Base-by-base conservation (phyloP, 768 basidiomycete genomes). In the Serendipita indica region DNA sequence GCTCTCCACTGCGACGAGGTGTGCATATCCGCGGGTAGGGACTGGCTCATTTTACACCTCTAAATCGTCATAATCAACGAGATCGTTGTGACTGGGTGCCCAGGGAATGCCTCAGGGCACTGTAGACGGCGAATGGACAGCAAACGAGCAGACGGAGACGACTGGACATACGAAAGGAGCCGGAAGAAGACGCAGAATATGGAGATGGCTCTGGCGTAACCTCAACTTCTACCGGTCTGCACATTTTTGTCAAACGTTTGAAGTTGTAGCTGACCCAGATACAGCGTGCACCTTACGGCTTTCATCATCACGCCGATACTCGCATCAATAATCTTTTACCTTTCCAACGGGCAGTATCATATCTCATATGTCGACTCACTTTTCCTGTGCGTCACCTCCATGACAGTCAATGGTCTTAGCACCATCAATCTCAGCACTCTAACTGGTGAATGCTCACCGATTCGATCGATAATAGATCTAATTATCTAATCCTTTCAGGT, bases 251-350 rank as follows among this genome's bases (percentile, higher is more conserved):
- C 22, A 69, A 82, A 45, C 75, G 77, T 67, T 82, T 83, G 82
- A 81, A 62, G 65, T 81, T n/a, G n/a, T n/a, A n/a, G n/a, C n/a
- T n/a, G n/a, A n/a, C n/a, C 52, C 43, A 52, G 43, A 14, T 10
- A 20, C 33, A 46, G 30, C 39, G 20, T 18, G 39, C 62, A n/a
- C 61, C 46, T 30, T 49, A 20, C 57, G 52, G 46, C 43, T 27
- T 57, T 28, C 64, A 83, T 80, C 3, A 77, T 89, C 66, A 81
- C 81, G 0, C 92, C 93, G 1, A 74, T 96, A 63, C 72, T 92
- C 58, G 79, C 80, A 62, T 86, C 88, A 18, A 81, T 71, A 34
- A 81, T 97, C 57, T 79, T 96, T 65, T 96, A 87, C 65, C 89
- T 81, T 25, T 79, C 78, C 70, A 91, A 91, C 74, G 89, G 86